Conservation (phyloP, 23 red algal genomes). For the Cyanidium caldarium region DNA sequence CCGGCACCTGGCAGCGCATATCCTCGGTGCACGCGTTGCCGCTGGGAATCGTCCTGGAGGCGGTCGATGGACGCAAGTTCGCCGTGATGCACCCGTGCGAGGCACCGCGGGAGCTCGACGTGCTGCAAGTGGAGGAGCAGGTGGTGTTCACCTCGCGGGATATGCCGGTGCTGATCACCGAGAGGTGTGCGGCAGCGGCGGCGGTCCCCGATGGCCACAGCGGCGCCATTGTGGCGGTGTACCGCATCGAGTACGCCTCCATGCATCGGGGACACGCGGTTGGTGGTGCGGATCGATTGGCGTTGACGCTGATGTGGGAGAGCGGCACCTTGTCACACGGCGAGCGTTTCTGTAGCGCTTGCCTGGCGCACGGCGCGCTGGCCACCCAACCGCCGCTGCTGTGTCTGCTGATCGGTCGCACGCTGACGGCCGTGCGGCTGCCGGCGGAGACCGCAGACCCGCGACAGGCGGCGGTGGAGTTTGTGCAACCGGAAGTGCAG, state of each 20-base stretch:
- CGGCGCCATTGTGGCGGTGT: no score
- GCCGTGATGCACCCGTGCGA: neutral
- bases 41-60: neutral
- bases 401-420: neutral
- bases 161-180: neutral
- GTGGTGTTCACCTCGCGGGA: neutral
- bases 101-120: neutral
- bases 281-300: no score
- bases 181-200: neutral
- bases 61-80: conserved; percentile 1
- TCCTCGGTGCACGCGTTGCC: neutral
- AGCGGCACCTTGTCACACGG: no score
- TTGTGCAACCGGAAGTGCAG: neutral
- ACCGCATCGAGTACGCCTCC: no score
- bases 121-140: neutral
- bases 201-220: no score
- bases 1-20: no score
- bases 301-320: no score
- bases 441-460: neutral
- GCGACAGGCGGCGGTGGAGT: neutral
- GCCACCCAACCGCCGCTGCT: neutral
- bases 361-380: neutral
- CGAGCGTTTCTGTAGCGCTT: neutral
- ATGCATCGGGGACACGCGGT: no score
- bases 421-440: neutral